phyloP scores from a whole-genome alignment of 148 eudicot species.

The Rheum nobile region DNA sequence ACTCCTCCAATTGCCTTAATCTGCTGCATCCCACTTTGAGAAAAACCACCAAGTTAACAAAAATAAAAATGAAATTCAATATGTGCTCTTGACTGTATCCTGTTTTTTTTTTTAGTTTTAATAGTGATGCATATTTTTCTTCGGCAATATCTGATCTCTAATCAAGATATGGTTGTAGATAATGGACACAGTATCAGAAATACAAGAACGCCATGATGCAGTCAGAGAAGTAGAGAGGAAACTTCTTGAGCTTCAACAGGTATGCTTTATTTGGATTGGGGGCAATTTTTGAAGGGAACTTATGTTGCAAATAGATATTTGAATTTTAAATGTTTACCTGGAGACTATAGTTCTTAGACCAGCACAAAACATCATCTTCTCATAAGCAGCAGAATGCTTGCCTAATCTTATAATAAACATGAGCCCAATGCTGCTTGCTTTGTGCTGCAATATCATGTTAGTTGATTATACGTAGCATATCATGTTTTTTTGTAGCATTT shows the following conservation, averaged over 20 bases:
- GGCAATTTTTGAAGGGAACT: background rate
- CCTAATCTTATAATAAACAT: background rate
- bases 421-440: background rate
- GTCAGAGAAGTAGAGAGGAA: constrained; percentile 85
- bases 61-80: background rate
- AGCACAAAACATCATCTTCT: background rate
- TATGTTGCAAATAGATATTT: background rate
- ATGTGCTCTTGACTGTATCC: background rate
- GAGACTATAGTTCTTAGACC: background rate
- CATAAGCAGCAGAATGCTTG: background rate
- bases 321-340: background rate
- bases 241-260: constrained; percentile 95
- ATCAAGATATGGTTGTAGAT: constrained; percentile 25
- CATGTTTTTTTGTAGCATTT: too few species aligned
- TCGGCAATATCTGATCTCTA: background rate
- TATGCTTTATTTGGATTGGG: constrained; percentile 14
- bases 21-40: background rate
- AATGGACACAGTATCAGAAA: constrained; percentile 89
- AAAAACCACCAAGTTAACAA: background rate
- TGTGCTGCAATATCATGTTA: background rate
- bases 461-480: background rate
- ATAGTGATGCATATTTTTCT: background rate
- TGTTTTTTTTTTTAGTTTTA: background rate
- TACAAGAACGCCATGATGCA: constrained; percentile 95
- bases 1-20: background rate